A percentile compares a stretch with the other conserved stretches of the same genome.
Evolutionary conservation across 139 green algal species (phyloP).

Genomic region (Coccomyxa sp.): DNA sequence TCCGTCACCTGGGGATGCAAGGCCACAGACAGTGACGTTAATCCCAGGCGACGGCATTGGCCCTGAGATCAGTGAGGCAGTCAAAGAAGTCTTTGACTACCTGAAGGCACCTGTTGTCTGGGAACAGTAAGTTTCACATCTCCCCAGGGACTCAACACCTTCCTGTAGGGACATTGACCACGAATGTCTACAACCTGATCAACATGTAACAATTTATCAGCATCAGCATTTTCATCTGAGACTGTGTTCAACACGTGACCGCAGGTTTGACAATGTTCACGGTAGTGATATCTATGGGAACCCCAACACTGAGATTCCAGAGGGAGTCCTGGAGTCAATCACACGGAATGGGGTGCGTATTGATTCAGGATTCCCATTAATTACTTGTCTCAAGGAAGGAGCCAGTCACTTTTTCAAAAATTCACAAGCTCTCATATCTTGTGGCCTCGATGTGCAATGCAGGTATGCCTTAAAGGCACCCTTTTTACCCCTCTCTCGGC

Average conservation of each 20-base stretch:
- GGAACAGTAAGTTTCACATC: slow-evolving; percentile 12
- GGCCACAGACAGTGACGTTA: slow-evolving; percentile 23
- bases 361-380: neutral
- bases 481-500: slow-evolving; percentile 21
- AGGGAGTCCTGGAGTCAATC: slow-evolving; percentile 21
- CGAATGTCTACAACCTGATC: neutral
- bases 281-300: slow-evolving; percentile 11
- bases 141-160: no score
- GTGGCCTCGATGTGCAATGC: neutral
- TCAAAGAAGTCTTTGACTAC: slow-evolving; percentile 36
- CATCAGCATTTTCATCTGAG: neutral
- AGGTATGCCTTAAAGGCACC: slow-evolving; percentile 31
- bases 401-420: neutral
- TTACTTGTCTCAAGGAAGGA: neutral
- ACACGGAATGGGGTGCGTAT: slow-evolving; percentile 6
- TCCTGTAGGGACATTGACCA: neutral
- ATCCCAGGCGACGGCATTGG: slow-evolving; percentile 81
- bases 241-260: neutral
- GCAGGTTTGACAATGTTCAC: slow-evolving; percentile 26
- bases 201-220: neutral
- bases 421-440: neutral
- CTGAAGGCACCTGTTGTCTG: slow-evolving; percentile 21
- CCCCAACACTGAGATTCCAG: slow-evolving; percentile 8
- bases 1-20: slow-evolving; percentile 12
- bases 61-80: slow-evolving; percentile 71